These are phyloP conservation scores for Pseudomicrostroma phylloplanum DNA, from an alignment of 1,284 basidiomycete species.

Conservation along the genomic window DNA sequence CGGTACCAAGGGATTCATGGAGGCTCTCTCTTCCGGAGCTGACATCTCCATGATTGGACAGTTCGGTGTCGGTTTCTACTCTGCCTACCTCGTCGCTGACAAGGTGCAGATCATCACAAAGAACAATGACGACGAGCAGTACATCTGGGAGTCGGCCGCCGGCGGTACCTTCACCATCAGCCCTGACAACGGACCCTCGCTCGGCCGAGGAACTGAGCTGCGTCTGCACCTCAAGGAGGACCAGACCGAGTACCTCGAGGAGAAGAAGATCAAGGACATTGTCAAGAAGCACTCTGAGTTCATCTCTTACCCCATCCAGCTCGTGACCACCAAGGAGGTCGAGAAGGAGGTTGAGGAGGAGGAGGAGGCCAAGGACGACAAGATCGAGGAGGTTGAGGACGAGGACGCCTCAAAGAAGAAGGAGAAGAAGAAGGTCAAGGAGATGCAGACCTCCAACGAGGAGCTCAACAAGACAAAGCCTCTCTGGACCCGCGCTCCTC, in stretches of 20 bases:
- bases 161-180: constrained; percentile 99
- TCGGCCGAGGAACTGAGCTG: constrained; percentile 92
- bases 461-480: constrained; percentile 99
- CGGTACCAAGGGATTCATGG: constrained; percentile 85
- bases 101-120: constrained; percentile 97
- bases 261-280: constrained; percentile 98
- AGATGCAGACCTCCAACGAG: constrained; percentile 66
- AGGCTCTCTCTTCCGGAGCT: constrained; percentile 87
- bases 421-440: constrained; percentile 87
- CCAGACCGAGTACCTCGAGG: constrained; percentile 96
- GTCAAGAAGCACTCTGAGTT: constrained; percentile 99
- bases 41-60: constrained; percentile 58
- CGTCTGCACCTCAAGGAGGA: constrained; percentile 97
- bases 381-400: constrained; percentile 72
- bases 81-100: constrained; percentile 97
- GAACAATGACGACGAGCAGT: constrained; percentile 99
- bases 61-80: constrained; percentile 99
- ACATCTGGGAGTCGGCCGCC: constrained; percentile 99
- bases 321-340: constrained; percentile 97
- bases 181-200: constrained; percentile 77
- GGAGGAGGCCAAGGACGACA: constrained; percentile 65
- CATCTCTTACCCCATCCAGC: constrained; percentile 99
- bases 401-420: constrained; percentile 63
- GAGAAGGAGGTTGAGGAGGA: constrained; percentile 74
- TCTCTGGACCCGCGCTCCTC: constrained; percentile 95